Conservation (phyloP, 495 filamentous ascomycete genomes). For the Talaromyces trachyspermus region DNA sequence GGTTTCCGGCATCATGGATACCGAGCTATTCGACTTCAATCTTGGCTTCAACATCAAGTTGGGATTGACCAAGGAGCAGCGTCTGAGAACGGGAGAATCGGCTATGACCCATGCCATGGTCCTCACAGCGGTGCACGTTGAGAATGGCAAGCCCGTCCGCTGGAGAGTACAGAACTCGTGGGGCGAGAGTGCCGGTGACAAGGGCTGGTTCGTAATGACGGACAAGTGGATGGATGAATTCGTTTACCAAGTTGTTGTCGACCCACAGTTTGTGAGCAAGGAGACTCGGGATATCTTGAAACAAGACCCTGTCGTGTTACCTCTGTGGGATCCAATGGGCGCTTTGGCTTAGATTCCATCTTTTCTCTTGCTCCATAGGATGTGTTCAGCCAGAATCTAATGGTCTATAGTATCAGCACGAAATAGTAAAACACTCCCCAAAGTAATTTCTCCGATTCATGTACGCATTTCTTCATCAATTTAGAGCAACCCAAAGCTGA, state of each 20-base stretch:
- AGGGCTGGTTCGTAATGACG: constrained; percentile 83
- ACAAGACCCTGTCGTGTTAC: constrained; percentile 60
- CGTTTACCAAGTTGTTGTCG: constrained; percentile 80
- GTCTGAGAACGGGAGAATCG: constrained; percentile 62
- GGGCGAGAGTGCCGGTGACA: constrained; percentile 56
- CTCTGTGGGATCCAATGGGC: constrained; percentile 87
- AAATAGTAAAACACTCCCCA: too few species aligned
- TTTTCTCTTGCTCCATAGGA: too few species aligned
- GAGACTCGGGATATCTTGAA: constrained; percentile 61
- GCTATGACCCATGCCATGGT: constrained; percentile 92
- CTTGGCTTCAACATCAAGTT: constrained; percentile 71
- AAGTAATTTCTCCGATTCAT: too few species aligned
- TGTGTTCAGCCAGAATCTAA: too few species aligned
- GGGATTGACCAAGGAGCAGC: constrained; percentile 63
- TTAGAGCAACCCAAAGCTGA: too few species aligned
- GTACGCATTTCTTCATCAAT: neutral
- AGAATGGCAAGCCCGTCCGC: constrained; percentile 54
- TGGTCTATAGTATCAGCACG: too few species aligned
- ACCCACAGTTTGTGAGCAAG: constrained; percentile 57
- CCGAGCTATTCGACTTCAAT: constrained; percentile 61
- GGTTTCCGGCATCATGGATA: constrained; percentile 66
- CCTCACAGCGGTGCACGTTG: constrained; percentile 72
- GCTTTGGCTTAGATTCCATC: constrained; percentile 66
- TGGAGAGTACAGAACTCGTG: constrained; percentile 87
- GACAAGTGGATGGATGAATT: constrained; percentile 87